Conservation (phyloP, 2,329 filamentous ascomycete genomes). For the Magnaporthiopsis rhizophila region DNA sequence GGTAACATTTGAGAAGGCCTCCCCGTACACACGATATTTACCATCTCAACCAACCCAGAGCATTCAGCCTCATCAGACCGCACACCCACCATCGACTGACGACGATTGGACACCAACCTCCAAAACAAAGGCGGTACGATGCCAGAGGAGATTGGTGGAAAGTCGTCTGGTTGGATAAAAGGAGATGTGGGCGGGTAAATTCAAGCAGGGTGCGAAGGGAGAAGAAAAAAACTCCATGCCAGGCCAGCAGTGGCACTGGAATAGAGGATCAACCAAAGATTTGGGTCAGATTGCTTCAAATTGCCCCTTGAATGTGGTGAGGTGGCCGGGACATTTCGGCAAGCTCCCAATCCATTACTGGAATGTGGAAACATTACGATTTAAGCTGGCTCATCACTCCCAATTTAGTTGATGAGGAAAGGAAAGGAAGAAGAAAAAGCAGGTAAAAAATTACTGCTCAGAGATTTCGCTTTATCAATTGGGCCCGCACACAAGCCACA, state of each 20-base stretch:
- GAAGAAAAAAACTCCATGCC: not conserved
- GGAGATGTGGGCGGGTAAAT: not conserved
- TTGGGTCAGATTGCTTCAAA: conserved; percentile 59
- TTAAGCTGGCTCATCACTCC: conserved; percentile 65
- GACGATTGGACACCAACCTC: too few species aligned
- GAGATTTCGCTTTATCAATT: not conserved
- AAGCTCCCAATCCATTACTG: conserved; percentile 38
- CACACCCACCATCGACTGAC: too few species aligned
- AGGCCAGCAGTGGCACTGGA: conserved; percentile 13
- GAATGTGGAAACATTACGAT: conserved; percentile 46
- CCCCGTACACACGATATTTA: too few species aligned
- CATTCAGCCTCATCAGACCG: too few species aligned
- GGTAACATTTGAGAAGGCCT: too few species aligned
- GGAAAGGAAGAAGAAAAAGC: conserved; percentile 24
- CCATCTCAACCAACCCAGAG: too few species aligned
- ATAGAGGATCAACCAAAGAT: conserved; percentile 26
- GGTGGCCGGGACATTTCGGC: conserved; percentile 57
- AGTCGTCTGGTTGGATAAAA: not conserved
- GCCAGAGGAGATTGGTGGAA: not conserved
- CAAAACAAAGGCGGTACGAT: not conserved
- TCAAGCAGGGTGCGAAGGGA: not conserved
- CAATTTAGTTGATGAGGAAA: conserved; percentile 67
- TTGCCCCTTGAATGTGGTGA: conserved; percentile 57
- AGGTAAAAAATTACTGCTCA: conserved; percentile 10
- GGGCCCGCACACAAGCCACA: conserved; percentile 1